Percentiles rank a stretch among this genome's conserved stretches.
These are phyloP conservation scores for Hapsidospora chrysogenum DNA, from an alignment of 495 filamentous ascomycete genomes.

Conservation along the genomic window DNA sequence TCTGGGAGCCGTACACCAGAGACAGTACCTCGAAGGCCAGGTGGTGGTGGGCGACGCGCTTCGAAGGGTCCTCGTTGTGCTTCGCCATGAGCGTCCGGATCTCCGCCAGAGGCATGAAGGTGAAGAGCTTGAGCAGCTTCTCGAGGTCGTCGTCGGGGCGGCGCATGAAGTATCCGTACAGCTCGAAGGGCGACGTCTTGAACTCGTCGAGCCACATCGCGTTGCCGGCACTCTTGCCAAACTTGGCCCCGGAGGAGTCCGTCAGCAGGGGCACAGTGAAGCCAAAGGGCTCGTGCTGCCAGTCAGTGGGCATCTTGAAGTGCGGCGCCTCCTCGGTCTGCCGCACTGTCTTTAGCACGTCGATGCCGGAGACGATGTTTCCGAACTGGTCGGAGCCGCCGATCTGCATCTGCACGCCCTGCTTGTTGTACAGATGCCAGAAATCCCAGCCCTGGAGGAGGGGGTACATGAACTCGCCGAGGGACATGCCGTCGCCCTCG, in stretches of 20 bases:
- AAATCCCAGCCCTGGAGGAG: slow-evolving; percentile 95
- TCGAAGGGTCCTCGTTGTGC: slow-evolving; percentile 46
- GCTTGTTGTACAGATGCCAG: slow-evolving; percentile 54
- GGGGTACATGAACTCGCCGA: slow-evolving; percentile 86
- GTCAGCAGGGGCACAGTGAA: slow-evolving; percentile 85
- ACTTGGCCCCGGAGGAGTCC: slow-evolving; percentile 70
- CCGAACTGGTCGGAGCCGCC: slow-evolving; percentile 93
- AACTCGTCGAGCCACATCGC: slow-evolving; percentile 81
- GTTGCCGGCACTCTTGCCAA: slow-evolving; percentile 90
- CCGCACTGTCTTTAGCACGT: slow-evolving; percentile 56
- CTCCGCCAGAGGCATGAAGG: slow-evolving; percentile 55
- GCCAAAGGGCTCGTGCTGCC: slow-evolving; percentile 46
- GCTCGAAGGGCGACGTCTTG: slow-evolving; percentile 65
- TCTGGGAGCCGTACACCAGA: slow-evolving; percentile 52
- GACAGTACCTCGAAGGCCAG: slow-evolving; percentile 67
- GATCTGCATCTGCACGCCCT: slow-evolving; percentile 63
- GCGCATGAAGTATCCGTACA: slow-evolving; percentile 80
- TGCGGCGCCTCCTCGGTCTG: slow-evolving; percentile 31
- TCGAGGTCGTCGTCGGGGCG: slow-evolving; percentile 65
- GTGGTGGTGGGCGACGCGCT: slow-evolving; percentile 61
- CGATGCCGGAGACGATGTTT: slow-evolving; percentile 85
- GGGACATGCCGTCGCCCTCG: slow-evolving; percentile 77
- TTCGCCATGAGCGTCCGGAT: slow-evolving; percentile 48
- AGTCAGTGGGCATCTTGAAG: slow-evolving; percentile 5
- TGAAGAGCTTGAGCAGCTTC: slow-evolving; percentile 75